Evolutionary conservation across 768 basidiomycete genomes (phyloP).

Genomic region (Lactarius pseudohatsudake): DNA sequence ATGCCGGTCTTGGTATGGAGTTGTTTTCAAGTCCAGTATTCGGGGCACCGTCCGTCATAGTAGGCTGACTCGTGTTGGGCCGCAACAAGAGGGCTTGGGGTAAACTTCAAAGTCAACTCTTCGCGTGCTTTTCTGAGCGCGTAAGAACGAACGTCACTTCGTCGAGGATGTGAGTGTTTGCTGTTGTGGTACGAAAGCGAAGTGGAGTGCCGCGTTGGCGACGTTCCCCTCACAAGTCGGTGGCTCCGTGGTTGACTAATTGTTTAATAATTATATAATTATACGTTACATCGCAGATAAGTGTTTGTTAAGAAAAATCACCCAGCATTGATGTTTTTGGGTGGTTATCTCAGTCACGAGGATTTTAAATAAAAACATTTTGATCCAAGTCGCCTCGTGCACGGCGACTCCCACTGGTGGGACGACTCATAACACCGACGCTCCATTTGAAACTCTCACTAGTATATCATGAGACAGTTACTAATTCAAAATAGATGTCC

Average conservation of each 20-base stretch:
- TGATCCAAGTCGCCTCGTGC: no score
- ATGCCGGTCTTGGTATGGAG: slow-evolving; percentile 8
- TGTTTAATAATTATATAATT: neutral
- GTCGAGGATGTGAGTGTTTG: slow-evolving; percentile 5
- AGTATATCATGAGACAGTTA: no score
- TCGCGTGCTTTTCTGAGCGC: slow-evolving; percentile 2
- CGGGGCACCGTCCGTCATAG: slow-evolving; percentile 18
- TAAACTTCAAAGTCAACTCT: neutral
- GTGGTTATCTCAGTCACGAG: no score
- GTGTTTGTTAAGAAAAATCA: no score
- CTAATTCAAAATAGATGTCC: no score
- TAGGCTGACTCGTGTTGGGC: neutral
- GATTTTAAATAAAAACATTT: no score
- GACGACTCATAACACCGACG: no score
- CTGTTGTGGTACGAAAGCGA: slow-evolving; percentile 8
- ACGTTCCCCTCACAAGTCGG: neutral
- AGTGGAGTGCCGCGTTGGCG: slow-evolving; percentile 5
- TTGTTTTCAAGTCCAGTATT: slow-evolving; percentile 15
- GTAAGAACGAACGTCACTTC: slow-evolving; percentile 10
- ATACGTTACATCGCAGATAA: no score
- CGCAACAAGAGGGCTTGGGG: neutral
- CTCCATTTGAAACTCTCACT: no score
- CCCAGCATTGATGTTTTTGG: no score
- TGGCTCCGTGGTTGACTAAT: slow-evolving; percentile 9
- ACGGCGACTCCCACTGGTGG: no score